Evolutionary conservation across 306 rosid genomes (phyloP).

Genomic region (Alnus glutinosa): DNA sequence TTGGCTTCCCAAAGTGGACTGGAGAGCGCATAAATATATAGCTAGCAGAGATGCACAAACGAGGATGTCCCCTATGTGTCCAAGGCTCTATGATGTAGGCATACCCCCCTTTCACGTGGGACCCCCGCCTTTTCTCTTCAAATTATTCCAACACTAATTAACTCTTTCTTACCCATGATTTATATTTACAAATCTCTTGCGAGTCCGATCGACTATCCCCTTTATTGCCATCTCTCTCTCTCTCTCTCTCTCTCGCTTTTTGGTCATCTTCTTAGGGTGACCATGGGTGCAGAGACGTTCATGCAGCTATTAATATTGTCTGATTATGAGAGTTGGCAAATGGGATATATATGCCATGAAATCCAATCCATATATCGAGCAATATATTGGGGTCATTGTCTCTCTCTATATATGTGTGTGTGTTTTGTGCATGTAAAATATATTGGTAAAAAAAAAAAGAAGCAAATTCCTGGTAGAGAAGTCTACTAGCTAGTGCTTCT

Average conservation of each 20-base stretch:
- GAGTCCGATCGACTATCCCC: not conserved
- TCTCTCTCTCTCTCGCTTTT: not conserved
- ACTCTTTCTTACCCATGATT: slow-evolving; percentile 27
- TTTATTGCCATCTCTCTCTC: not conserved
- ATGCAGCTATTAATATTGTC: slow-evolving; percentile 3
- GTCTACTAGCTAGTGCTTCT: not conserved
- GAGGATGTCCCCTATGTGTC: slow-evolving; percentile 36
- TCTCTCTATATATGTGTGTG: too few species aligned
- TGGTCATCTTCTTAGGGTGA: slow-evolving; percentile 11
- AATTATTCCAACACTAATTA: slow-evolving; percentile 42
- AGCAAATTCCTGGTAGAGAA: not conserved
- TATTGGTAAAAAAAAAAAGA: too few species aligned
- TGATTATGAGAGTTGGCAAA: slow-evolving; percentile 1
- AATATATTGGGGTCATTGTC: not conserved
- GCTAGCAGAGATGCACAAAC: slow-evolving; percentile 32
- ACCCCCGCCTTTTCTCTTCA: slow-evolving; percentile 44
- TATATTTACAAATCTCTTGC: not conserved
- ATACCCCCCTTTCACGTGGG: slow-evolving; percentile 40
- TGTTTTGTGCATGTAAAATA: slow-evolving; percentile 25
- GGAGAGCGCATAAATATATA: slow-evolving; percentile 51
- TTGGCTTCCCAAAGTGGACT: slow-evolving; percentile 35
- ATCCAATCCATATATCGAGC: not conserved
- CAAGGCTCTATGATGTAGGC: slow-evolving; percentile 27
- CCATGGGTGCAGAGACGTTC: slow-evolving; percentile 14
- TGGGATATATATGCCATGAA: not conserved